Conservation (phyloP, 768 basidiomycete species). For the Tulasnella sp. region DNA sequence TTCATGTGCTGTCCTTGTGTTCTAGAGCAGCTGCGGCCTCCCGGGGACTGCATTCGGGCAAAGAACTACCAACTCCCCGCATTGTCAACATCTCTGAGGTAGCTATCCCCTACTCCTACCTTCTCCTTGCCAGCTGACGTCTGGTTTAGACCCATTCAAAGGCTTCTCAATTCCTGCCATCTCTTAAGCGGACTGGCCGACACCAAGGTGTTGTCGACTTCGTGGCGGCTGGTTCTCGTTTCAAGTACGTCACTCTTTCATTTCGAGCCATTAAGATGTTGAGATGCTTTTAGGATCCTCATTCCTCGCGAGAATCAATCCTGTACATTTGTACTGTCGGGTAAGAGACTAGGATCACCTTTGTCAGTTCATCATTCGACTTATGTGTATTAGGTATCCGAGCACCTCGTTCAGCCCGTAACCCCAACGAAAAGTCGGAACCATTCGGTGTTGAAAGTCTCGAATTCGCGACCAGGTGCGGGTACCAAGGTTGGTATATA, state of each 20-base stretch:
- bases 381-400: slow-evolving; percentile 54
- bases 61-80: slow-evolving; percentile 65
- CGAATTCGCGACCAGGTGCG: slow-evolving; percentile 47
- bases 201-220: slow-evolving; percentile 84
- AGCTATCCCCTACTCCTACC: too few species aligned
- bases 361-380: background rate
- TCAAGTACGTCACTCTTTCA: slow-evolving; percentile 50
- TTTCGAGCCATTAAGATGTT: background rate
- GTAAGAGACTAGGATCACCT: slow-evolving; percentile 29
- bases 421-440: slow-evolving; percentile 66
- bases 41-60: slow-evolving; percentile 84
- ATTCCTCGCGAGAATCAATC: slow-evolving; percentile 88
- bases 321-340: slow-evolving; percentile 81
- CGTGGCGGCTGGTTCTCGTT: slow-evolving; percentile 86
- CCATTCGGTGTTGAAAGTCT: slow-evolving; percentile 75
- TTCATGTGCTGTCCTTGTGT: background rate
- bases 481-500: background rate
- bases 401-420: slow-evolving; percentile 74
- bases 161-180: slow-evolving; percentile 76
- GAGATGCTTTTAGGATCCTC: slow-evolving; percentile 42
- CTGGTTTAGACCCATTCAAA: slow-evolving; percentile 46
- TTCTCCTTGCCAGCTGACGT: too few species aligned
- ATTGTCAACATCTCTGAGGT: slow-evolving; percentile 92
- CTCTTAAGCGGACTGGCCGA: slow-evolving; percentile 80
- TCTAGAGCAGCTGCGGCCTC: slow-evolving; percentile 63